A percentile compares a stretch with the other conserved stretches of the same genome.
phyloP scores from a whole-genome alignment of 148 eudicot genomes.

The Camellia sinensis region DNA sequence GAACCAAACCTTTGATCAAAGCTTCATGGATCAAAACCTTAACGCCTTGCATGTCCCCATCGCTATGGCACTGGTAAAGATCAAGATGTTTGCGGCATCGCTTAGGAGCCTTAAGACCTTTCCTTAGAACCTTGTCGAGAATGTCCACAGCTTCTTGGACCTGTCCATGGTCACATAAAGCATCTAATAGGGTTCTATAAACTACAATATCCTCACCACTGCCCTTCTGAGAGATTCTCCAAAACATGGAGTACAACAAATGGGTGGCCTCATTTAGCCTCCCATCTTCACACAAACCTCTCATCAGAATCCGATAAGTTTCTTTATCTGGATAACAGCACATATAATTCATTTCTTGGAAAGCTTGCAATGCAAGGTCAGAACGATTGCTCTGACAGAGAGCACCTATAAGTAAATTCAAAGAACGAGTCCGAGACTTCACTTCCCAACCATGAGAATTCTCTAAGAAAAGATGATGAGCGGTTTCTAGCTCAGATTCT shows the following conservation, averaged over 20 bases:
- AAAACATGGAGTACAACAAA: constrained; percentile 80
- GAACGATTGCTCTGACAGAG: constrained; percentile 61
- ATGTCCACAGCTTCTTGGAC: constrained; percentile 60
- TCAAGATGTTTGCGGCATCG: constrained; percentile 43
- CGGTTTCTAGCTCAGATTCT: constrained; percentile 57
- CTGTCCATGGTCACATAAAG: constrained; percentile 62
- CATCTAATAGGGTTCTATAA: constrained; percentile 65
- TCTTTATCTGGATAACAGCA: constrained; percentile 69
- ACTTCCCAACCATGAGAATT: constrained; percentile 67
- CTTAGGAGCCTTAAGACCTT: constrained; percentile 78
- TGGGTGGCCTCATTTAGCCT: constrained; percentile 75
- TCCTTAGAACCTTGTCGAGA: constrained; percentile 67
- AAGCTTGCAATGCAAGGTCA: constrained; percentile 67
- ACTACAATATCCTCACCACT: constrained; percentile 79
- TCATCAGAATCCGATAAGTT: constrained; percentile 73
- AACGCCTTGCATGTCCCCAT: constrained; percentile 35
- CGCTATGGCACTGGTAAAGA: constrained; percentile 38
- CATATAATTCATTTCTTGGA: constrained; percentile 68
- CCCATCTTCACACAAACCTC: constrained; percentile 70
- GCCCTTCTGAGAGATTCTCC: constrained; percentile 88
- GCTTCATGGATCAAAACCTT: constrained; percentile 62
- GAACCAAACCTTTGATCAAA: constrained; percentile 63
- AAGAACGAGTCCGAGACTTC: constrained; percentile 55
- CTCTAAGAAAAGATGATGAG: constrained; percentile 52
- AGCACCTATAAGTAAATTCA: constrained; percentile 67